Conservation (phyloP, 495 filamentous ascomycete genomes). For the Astrocystis sublimbata region DNA sequence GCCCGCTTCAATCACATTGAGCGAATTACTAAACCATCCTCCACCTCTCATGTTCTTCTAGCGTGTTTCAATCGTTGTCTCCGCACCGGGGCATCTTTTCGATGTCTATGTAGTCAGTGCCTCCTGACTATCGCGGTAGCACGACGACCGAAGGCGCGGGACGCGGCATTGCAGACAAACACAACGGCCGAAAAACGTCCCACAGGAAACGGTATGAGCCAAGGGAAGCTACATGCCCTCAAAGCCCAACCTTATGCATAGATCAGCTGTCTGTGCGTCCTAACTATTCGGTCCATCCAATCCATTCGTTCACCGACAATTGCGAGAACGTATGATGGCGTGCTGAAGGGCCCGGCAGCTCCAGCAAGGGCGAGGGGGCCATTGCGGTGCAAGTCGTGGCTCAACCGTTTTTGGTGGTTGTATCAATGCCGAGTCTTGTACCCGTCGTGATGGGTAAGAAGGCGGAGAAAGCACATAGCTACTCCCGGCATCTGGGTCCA, state of each 20-base stretch:
- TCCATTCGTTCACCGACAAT: neutral
- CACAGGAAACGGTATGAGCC: neutral
- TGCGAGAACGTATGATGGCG: neutral
- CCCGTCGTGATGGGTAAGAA: neutral
- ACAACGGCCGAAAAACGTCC: neutral
- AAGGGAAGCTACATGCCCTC: conserved; percentile 11
- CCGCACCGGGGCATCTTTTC: neutral
- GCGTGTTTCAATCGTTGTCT: neutral
- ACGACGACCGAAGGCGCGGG: conserved; percentile 3
- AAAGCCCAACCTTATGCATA: conserved; percentile 2
- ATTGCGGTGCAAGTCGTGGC: neutral
- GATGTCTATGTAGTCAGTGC: neutral
- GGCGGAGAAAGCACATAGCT: neutral
- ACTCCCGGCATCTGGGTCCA: neutral
- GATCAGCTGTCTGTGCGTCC: neutral
- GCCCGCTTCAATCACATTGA: neutral
- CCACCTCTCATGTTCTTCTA: neutral
- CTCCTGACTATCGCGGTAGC: neutral
- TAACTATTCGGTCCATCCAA: too few relatives aligned
- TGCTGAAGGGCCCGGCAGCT: neutral
- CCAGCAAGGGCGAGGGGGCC: neutral
- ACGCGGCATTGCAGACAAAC: conserved; percentile 15
- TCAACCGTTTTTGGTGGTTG: neutral
- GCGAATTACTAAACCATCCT: too few relatives aligned
- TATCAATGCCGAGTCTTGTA: neutral